These are phyloP conservation scores for Candida neerlandica DNA, from an alignment of 1,139 yeast species.

Conservation along the genomic window DNA sequence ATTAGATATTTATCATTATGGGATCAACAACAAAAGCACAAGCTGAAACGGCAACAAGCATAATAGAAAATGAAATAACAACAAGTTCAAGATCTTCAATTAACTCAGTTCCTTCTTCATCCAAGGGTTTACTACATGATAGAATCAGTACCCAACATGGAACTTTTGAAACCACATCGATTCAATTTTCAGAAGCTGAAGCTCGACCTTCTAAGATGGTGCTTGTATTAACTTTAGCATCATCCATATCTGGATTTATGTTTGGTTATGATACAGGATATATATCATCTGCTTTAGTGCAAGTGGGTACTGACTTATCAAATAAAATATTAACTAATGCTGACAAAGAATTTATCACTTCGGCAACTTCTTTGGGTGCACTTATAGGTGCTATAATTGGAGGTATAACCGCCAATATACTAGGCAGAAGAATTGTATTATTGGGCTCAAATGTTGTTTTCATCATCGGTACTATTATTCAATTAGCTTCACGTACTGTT, in stretches of 20 bases:
- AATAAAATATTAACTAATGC: slow-evolving; percentile 60
- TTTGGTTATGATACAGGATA: slow-evolving; percentile 98
- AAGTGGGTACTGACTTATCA: slow-evolving; percentile 74
- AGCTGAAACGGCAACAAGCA: neutral
- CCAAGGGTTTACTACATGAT: slow-evolving; percentile 12
- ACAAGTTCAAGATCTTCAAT: slow-evolving; percentile 12
- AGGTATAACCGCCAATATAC: slow-evolving; percentile 75
- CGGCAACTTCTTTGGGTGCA: slow-evolving; percentile 96
- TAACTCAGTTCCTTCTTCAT: slow-evolving; percentile 12
- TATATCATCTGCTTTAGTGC: slow-evolving; percentile 87
- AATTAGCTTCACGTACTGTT: slow-evolving; percentile 73
- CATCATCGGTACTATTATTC: slow-evolving; percentile 79
- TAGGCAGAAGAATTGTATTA: slow-evolving; percentile 82
- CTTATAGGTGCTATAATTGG: slow-evolving; percentile 74
- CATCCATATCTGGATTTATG: slow-evolving; percentile 93
- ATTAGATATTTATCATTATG: neutral
- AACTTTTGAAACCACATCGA: slow-evolving; percentile 7
- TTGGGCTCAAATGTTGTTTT: slow-evolving; percentile 80
- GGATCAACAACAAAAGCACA: slow-evolving; percentile 3
- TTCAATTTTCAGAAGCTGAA: slow-evolving; percentile 19
- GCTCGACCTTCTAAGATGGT: slow-evolving; percentile 65
- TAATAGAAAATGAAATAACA: slow-evolving; percentile 7
- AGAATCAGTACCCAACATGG: neutral
- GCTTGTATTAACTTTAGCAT: slow-evolving; percentile 68
- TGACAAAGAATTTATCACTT: slow-evolving; percentile 84